Base-by-base conservation (phyloP, 2,329 filamentous ascomycete genomes). In the Helotiales sp. region DNA sequence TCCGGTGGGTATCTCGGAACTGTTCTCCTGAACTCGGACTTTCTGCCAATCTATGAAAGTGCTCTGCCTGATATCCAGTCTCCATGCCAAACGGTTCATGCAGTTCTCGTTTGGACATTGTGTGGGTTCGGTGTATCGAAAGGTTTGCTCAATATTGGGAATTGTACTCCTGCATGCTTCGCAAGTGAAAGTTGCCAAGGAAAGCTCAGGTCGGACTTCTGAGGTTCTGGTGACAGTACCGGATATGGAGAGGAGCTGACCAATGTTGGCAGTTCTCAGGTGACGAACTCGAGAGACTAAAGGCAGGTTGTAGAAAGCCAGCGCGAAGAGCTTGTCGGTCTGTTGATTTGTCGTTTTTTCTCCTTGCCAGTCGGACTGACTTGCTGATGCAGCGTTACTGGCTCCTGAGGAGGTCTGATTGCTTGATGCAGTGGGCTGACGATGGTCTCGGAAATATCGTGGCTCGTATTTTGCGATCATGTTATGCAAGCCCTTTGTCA, bases 1-100 rank as follows among this genome's bases (percentile, higher is more conserved):
- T 63, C 96, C 96, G 0, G 96, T 99, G 0, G 96, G 96, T 43
- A 99, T 99, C 78, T 99, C 96, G 3, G 95, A 95, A 73, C 93
- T 97, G 82, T 98, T 99, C 80, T 99, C 96, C 80, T 99, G 96
- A 69, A 98, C 93, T 70, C 96, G 92, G 26, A 98, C 93, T 79
- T 98, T 98, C 78, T 99, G 96, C 96, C 96, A 99, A 81, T 99
- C 96, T 69, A 99, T 92, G 78, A 99, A 99, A 0, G 94, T 98
- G 79, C 94, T 97, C 79, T 97, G 95, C 50, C 93, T 87, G 75
- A 99, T 97, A 75, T 99, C 95, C n/a, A 99, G 82, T 72, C 93
- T 89, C 96, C 96, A 99, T n/a, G 92, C 93, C 66, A 90, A 83
- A 28, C 96, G 90, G 81, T 99, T 99, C 74, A 90, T 90, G 78